Conservation (phyloP, 2,329 filamentous ascomycete species). For the Paracorniculantispora psalliotae region DNA sequence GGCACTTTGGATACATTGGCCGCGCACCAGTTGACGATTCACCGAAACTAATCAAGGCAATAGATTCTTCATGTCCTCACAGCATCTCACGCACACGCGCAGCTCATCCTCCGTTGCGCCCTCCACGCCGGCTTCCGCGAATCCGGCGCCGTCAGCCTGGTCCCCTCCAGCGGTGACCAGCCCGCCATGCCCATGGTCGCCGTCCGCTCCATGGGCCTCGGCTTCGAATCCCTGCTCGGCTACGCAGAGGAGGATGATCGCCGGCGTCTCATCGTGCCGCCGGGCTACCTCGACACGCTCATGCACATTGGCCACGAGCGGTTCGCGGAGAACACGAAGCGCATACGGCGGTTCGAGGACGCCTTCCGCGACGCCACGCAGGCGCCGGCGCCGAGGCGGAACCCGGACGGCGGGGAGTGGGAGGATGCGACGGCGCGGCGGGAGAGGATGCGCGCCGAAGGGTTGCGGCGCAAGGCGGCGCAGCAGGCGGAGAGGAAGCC, state of each 20-base stretch:
- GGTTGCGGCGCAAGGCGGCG: slow-evolving; percentile 48
- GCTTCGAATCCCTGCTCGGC: slow-evolving; percentile 77
- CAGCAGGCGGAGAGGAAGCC: slow-evolving; percentile 22
- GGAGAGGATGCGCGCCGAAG: slow-evolving; percentile 54
- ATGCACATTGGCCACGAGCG: slow-evolving; percentile 68
- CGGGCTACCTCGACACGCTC: slow-evolving; percentile 62
- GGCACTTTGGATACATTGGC: neutral
- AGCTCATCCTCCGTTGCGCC: slow-evolving; percentile 69
- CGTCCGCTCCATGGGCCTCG: slow-evolving; percentile 76
- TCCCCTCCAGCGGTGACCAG: slow-evolving; percentile 30
- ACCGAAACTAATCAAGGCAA: neutral
- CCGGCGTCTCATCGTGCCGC: slow-evolving; percentile 50
- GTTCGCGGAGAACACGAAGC: slow-evolving; percentile 63
- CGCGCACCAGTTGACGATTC: too few relatives aligned
- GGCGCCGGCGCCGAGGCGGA: slow-evolving; percentile 21
- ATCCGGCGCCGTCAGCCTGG: slow-evolving; percentile 72
- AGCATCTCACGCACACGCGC: slow-evolving; percentile 68
- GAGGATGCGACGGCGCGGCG: slow-evolving; percentile 48
- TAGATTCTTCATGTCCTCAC: slow-evolving; percentile 87
- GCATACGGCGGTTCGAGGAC: slow-evolving; percentile 59
- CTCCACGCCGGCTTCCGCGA: slow-evolving; percentile 83
- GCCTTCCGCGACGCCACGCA: slow-evolving; percentile 39
- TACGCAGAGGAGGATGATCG: slow-evolving; percentile 34
- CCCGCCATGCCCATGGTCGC: slow-evolving; percentile 66
- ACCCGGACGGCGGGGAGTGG: slow-evolving; percentile 42